These are phyloP conservation scores for Akebia trifoliata DNA, from an alignment of 164 flowering plant species.

Conservation along the genomic window DNA sequence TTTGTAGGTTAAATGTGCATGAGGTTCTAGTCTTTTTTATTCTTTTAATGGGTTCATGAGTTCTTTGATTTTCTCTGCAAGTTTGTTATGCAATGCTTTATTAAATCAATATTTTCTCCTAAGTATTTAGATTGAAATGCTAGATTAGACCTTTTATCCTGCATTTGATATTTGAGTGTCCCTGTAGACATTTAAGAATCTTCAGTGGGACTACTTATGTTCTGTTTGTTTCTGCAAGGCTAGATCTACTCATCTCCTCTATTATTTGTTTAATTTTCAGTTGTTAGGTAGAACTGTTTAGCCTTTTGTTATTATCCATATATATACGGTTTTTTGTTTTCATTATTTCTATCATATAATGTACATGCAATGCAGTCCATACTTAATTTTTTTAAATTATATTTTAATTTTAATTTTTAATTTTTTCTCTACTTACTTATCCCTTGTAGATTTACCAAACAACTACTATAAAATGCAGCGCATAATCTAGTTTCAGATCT, in stretches of 20 bases:
- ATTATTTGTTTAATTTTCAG: not conserved
- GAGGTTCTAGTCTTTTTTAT: conserved; percentile 15
- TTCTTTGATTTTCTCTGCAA: not conserved
- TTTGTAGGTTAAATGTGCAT: conserved; percentile 2
- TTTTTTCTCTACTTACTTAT: not conserved
- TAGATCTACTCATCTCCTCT: conserved; percentile 9
- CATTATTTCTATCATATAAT: not conserved
- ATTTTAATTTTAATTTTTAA: not conserved
- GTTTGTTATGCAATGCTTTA: conserved; percentile 8
- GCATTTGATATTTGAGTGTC: conserved; percentile 10
- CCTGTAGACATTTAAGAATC: not conserved
- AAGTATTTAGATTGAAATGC: conserved; percentile 7
- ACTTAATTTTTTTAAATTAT: not conserved
- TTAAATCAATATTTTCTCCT: not conserved
- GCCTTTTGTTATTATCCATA: conserved; percentile 9
- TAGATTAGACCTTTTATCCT: not conserved
- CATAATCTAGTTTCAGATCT: not conserved
- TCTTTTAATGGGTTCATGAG: conserved; percentile 11
- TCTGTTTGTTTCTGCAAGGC: not conserved
- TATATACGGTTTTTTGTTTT: conserved; percentile 4
- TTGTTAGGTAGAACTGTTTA: conserved; percentile 1
- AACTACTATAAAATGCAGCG: not conserved
- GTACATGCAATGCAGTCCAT: too few species aligned
- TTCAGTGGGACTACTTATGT: not conserved
- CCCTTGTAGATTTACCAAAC: not conserved